Evolutionary conservation across 768 basidiomycete genomes (phyloP), one percentile per base, ranked within the genome.

Genomic region (Flagelloscypha sp.): DNA sequence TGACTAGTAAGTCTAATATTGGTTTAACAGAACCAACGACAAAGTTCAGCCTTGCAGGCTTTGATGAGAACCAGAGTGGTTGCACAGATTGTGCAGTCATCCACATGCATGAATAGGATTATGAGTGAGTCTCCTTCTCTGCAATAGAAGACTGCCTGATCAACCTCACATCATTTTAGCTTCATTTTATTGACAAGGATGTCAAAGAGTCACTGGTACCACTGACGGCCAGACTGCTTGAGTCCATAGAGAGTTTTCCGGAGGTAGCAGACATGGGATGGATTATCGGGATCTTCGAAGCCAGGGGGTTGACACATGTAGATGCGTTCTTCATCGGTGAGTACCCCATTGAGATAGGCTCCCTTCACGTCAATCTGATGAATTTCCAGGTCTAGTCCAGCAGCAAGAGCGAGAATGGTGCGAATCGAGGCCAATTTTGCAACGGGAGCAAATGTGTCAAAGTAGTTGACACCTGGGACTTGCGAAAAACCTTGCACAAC

Each of bases 281-380:
- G 11, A n/a, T 32, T 24, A 21, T 25, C 29, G 0, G 35, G 43
- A 12, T 30, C 21, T 11, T 36, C 30, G 21, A 53, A 59, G 0
- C 62, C 58, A 0, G 53, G 55, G 1, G 65, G 63, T 32, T 61
- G 56, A 7, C 53, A 22, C 64, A 74, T 69, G 49, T 62, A 72
- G 27, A 74, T 64, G 1, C 41, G 22, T 24, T 61, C 53, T 22
- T 46, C 37, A 21, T 36, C 12, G 16, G 49, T 48, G 7, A 65
- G 50, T 0, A 50, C 37, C 29, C 36, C 6, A 30, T 37, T 54
- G 3, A 65, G 50, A 42, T 53, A 61, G 0, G 63, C 65, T 0
- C 50, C 49, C 21, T 62, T 61, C 22, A 70, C 53, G 40, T 71
- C 62, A n/a, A 66, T 52, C 33, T 50, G 56, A 35, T 65, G 47